Percentiles rank a stretch among this genome's conserved stretches.
These are phyloP conservation scores for Neoconidiobolus thromboides DNA, from an alignment of 371 early-diverging fungal species.

Conservation along the genomic window DNA sequence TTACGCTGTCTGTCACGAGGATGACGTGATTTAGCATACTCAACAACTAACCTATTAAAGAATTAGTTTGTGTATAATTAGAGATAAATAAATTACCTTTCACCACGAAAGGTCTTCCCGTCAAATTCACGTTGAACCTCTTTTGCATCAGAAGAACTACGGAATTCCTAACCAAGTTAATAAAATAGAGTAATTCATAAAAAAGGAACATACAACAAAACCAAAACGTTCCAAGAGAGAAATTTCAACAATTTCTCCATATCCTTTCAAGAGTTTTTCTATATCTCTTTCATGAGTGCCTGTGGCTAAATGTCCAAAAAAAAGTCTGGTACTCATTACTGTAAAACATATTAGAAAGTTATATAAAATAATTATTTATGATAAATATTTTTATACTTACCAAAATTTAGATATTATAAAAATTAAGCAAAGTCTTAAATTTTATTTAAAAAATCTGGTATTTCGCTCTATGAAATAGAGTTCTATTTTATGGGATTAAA, in stretches of 20 bases:
- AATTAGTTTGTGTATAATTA: not conserved
- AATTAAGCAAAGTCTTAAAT: too few species aligned
- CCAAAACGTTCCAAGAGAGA: not conserved
- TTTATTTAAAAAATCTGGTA: too few species aligned
- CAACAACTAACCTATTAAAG: conserved; percentile 38
- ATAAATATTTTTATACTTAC: too few species aligned
- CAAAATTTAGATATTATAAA: too few species aligned
- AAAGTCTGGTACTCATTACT: not conserved
- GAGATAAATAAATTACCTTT: conserved; percentile 28
- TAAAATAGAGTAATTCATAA: conserved; percentile 8
- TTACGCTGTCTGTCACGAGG: conserved; percentile 10
- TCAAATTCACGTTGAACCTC: conserved; percentile 52
- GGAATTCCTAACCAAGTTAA: conserved; percentile 24
- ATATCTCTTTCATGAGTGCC: not conserved
- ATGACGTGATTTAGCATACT: conserved; percentile 40
- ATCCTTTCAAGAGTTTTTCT: not conserved
- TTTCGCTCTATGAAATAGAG: too few species aligned
- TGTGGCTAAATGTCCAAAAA: not conserved
- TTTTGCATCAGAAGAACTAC: conserved; percentile 44
- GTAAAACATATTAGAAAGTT: too few species aligned
- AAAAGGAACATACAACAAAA: conserved; percentile 5
- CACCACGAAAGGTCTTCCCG: conserved; percentile 46
- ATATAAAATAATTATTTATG: too few species aligned
- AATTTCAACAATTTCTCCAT: conserved; percentile 1
- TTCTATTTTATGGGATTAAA: too few species aligned